Conservation (phyloP, 495 filamentous ascomycete genomes). For the Penicillium turbatum region DNA sequence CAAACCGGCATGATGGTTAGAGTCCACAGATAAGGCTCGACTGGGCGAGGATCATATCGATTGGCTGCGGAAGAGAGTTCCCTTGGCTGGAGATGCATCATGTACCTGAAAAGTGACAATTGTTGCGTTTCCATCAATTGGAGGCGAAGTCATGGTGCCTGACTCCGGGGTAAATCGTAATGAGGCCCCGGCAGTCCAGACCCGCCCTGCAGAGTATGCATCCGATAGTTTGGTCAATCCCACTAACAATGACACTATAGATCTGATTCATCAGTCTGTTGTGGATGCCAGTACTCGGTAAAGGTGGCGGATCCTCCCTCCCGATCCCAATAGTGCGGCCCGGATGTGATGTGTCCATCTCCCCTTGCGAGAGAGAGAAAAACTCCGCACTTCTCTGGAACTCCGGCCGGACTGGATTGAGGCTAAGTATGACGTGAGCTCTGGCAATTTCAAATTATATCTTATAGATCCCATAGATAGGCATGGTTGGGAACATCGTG, state of each 20-base stretch:
- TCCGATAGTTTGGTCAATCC: constrained; percentile 14
- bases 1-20: constrained; percentile 20
- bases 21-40: constrained; percentile 9
- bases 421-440: neutral
- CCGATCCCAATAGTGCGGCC: constrained; percentile 18
- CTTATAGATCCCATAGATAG: neutral
- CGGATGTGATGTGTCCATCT: constrained; percentile 24
- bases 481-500: neutral
- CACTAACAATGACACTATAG: constrained; percentile 20
- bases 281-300: neutral
- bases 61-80: constrained; percentile 2
- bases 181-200: constrained; percentile 1
- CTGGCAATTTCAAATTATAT: neutral
- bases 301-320: constrained; percentile 11
- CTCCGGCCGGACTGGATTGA: neutral
- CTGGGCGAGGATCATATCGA: neutral
- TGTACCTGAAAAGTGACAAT: neutral
- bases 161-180: neutral
- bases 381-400: constrained; percentile 12
- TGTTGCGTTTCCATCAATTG: neutral
- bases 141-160: neutral
- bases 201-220: neutral
- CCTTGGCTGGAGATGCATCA: neutral
- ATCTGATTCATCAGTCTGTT: constrained; percentile 20
- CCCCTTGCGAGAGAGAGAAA: neutral